phyloP scores from a whole-genome alignment of 1,284 basidiomycete genomes.

The Cystobasidiaceae sp. region DNA sequence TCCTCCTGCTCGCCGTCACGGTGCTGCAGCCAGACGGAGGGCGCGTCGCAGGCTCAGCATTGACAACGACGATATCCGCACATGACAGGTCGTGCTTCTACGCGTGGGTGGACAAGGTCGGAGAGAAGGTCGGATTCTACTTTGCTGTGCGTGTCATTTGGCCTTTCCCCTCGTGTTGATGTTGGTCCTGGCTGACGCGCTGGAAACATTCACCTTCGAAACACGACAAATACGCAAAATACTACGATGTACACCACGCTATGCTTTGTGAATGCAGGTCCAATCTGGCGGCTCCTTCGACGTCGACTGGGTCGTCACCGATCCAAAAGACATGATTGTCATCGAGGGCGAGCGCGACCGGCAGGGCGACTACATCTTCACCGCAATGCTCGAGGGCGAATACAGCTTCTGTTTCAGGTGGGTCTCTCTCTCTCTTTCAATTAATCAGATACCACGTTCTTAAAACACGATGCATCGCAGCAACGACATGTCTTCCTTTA shows the following conservation, averaged over 20 bases:
- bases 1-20: no score
- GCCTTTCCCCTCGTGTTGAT: no score
- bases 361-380: slow-evolving; percentile 95
- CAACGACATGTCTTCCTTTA: slow-evolving; percentile 87
- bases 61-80: slow-evolving; percentile 78
- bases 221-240: no score
- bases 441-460: no score
- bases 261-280: no score
- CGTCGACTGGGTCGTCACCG: slow-evolving; percentile 88
- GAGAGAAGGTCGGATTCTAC: slow-evolving; percentile 77
- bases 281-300: slow-evolving; percentile 97
- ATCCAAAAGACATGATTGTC: slow-evolving; percentile 78
- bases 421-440: no score
- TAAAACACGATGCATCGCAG: no score
- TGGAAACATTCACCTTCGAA: no score
- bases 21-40: no score
- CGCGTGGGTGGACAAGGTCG: slow-evolving; percentile 89
- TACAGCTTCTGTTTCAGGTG: slow-evolving; percentile 89
- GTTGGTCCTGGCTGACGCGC: no score
- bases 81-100: slow-evolving; percentile 92
- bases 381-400: slow-evolving; percentile 88
- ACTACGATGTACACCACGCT: no score
- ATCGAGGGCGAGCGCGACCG: slow-evolving; percentile 81
- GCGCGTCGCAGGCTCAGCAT: slow-evolving; percentile 55
- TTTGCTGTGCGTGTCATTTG: slow-evolving; percentile 58